Percentiles rank a stretch among this genome's conserved stretches.
These are phyloP conservation scores for Cicer yamashitae DNA, from an alignment of 306 rosid genomes.

Conservation along the genomic window DNA sequence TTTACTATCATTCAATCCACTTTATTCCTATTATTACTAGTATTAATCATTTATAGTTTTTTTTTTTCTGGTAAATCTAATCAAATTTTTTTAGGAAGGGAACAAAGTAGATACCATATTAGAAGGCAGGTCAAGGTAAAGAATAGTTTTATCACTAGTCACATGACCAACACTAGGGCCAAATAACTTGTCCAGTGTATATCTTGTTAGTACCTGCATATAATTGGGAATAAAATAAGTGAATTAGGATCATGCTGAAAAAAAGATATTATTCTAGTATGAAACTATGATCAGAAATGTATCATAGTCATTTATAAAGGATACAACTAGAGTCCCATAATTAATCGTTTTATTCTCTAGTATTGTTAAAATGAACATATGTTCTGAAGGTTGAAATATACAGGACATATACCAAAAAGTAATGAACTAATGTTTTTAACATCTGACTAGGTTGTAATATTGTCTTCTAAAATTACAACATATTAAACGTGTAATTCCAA, in stretches of 20 bases:
- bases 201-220: slow-evolving; percentile 76
- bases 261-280: background rate
- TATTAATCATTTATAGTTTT: background rate
- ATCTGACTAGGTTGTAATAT: too few species aligned
- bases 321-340: too few species aligned
- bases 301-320: background rate
- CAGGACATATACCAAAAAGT: background rate
- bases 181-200: slow-evolving; percentile 64
- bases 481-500: too few species aligned
- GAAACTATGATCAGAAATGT: slow-evolving; percentile 10
- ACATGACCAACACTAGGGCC: slow-evolving; percentile 62
- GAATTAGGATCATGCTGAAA: slow-evolving; percentile 32
- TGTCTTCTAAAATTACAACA: too few species aligned
- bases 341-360: background rate
- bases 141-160: slow-evolving; percentile 61
- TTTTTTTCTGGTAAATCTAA: background rate
- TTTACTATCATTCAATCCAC: slow-evolving; percentile 1
- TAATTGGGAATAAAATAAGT: background rate
- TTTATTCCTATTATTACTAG: background rate
- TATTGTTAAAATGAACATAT: background rate
- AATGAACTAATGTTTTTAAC: too few species aligned
- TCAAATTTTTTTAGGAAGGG: background rate
- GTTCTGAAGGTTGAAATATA: background rate
- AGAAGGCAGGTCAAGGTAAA: slow-evolving; percentile 80
- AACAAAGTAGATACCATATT: slow-evolving; percentile 68